phyloP scores from a whole-genome alignment of 805 yeast genomes.

The Helenozyma baotianmanensis region DNA sequence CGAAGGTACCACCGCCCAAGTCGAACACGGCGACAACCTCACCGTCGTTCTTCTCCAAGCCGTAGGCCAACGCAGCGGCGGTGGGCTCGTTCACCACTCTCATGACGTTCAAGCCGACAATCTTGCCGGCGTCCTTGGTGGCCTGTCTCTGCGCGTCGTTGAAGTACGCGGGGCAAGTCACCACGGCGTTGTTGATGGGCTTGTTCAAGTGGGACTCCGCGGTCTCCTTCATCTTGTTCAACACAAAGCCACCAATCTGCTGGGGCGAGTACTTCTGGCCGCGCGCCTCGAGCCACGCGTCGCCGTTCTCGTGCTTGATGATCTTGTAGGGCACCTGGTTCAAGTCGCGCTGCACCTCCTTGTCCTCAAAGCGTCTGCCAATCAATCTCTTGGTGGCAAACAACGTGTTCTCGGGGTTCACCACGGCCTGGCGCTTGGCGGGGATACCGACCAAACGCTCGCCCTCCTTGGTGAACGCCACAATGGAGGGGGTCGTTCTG shows the following conservation, averaged over 20 bases:
- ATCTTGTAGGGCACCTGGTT: conserved; percentile 86
- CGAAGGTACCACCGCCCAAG: conserved; percentile 98
- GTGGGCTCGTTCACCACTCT: conserved; percentile 91
- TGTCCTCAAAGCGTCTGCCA: conserved; percentile 87
- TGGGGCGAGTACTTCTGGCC: conserved; percentile 90
- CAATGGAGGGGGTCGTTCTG: conserved; percentile 84
- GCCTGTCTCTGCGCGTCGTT: conserved; percentile 92
- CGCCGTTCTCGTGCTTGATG: conserved; percentile 86
- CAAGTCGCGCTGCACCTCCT: conserved; percentile 87
- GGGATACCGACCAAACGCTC: conserved; percentile 91
- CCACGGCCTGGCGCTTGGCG: conserved; percentile 94
- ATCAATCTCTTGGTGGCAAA: conserved; percentile 94
- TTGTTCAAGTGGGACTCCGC: conserved; percentile 91
- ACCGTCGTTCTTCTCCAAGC: conserved; percentile 79
- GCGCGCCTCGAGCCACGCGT: conserved; percentile 92
- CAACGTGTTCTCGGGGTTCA: conserved; percentile 89
- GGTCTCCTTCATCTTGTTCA: conserved; percentile 97
- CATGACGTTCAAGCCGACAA: conserved; percentile 87
- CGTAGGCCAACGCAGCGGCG: conserved; percentile 93
- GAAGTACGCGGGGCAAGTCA: conserved; percentile 86
- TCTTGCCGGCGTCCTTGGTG: conserved; percentile 96
- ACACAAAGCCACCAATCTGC: conserved; percentile 88
- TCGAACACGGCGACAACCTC: conserved; percentile 94
- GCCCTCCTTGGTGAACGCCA: conserved; percentile 80
- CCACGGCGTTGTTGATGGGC: conserved; percentile 83